Percentiles rank a stretch among this genome's conserved stretches.
Conservation (phyloP, 129 eudicot species). For the Pulicaria dysenterica region DNA sequence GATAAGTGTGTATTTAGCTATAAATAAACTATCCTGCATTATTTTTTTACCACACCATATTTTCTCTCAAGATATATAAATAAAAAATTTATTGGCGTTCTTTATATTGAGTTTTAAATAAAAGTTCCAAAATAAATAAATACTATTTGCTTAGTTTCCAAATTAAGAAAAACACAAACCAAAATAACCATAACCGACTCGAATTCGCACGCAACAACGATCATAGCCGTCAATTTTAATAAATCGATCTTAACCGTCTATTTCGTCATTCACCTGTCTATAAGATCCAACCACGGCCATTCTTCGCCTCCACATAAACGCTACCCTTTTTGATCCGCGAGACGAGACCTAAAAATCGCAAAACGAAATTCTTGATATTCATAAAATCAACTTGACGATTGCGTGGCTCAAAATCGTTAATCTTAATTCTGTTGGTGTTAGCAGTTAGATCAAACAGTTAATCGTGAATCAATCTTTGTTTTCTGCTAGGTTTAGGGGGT, state of each 20-base stretch:
- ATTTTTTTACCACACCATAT: too few species aligned
- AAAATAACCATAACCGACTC: constrained; percentile 26
- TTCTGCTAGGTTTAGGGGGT: constrained; percentile 39
- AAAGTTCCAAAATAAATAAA: not conserved
- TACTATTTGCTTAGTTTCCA: not conserved
- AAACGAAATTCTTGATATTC: constrained; percentile 36
- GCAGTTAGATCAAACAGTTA: constrained; percentile 13
- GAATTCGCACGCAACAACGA: not conserved
- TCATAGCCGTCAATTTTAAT: constrained; percentile 12
- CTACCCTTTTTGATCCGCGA: constrained; percentile 16
- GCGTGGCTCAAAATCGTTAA: constrained; percentile 2
- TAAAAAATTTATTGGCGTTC: too few species aligned
- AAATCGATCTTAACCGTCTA: constrained; percentile 14
- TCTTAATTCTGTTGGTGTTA: constrained; percentile 7
- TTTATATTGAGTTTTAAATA: not conserved
- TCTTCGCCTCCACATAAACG: constrained; percentile 40
- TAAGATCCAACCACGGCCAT: constrained; percentile 15
- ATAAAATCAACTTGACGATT: constrained; percentile 26
- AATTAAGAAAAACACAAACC: not conserved
- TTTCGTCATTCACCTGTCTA: constrained; percentile 4
- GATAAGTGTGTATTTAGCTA: too few species aligned
- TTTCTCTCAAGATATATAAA: too few species aligned
- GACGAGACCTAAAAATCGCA: constrained; percentile 20
- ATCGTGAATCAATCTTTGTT: constrained; percentile 28
- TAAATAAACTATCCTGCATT: too few species aligned